phyloP scores from a whole-genome alignment of 2,329 filamentous ascomycete species.

The Colletotrichum paranaense region DNA sequence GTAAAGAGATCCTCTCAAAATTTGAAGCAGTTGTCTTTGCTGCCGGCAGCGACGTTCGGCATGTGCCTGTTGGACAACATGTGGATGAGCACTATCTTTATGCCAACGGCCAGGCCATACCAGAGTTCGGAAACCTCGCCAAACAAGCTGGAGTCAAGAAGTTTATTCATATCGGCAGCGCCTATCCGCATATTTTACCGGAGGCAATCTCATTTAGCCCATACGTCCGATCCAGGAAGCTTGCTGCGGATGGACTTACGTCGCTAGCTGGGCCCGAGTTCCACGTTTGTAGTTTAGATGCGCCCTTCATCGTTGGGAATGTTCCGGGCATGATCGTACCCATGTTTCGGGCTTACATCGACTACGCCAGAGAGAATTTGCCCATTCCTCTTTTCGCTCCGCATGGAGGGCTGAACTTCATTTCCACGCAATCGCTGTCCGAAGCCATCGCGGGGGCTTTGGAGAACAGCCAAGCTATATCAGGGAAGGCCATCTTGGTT shows the following conservation, averaged over 20 bases:
- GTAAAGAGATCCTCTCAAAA: background rate
- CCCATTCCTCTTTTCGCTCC: background rate
- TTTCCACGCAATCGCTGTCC: constrained; percentile 15
- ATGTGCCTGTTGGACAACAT: constrained; percentile 11
- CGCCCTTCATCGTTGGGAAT: constrained; percentile 22
- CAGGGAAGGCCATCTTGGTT: background rate
- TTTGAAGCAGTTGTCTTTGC: constrained; percentile 28
- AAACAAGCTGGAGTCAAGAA: constrained; percentile 3
- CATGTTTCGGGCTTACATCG: constrained; percentile 9
- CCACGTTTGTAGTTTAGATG: constrained; percentile 18
- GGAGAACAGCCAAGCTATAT: background rate
- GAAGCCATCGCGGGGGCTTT: constrained; percentile 17
- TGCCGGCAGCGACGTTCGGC: constrained; percentile 25
- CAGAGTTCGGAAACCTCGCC: constrained; percentile 8
- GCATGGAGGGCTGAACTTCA: constrained; percentile 16
- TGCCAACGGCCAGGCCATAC: constrained; percentile 16
- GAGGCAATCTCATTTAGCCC: background rate
- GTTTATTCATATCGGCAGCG: constrained; percentile 27
- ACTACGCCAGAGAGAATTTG: constrained; percentile 13
- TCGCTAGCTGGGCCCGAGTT: background rate
- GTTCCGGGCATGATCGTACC: constrained; percentile 10
- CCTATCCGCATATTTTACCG: background rate
- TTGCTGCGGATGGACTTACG: background rate
- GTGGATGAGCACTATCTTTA: constrained; percentile 11
- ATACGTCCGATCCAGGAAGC: constrained; percentile 22